These are phyloP conservation scores for Penicillium mononematosum DNA, from an alignment of 495 filamentous ascomycete genomes.

Conservation along the genomic window DNA sequence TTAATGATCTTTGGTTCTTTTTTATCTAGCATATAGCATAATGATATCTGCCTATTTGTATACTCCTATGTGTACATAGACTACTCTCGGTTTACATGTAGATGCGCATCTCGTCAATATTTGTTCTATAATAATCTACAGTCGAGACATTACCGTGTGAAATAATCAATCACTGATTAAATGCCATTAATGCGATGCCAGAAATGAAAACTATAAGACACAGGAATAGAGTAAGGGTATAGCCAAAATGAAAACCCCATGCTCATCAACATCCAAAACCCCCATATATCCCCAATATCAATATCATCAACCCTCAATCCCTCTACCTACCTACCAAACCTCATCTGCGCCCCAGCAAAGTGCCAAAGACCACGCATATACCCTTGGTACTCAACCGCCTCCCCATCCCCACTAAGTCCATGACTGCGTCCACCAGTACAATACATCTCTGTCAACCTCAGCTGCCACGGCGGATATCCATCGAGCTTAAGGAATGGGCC, in stretches of 20 bases:
- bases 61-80: neutral
- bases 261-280: neutral
- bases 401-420: slow-evolving; percentile 34
- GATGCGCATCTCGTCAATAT: too few relatives aligned
- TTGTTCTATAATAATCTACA: too few relatives aligned
- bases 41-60: slow-evolving; percentile 17
- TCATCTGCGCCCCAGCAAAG: slow-evolving; percentile 84
- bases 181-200: neutral
- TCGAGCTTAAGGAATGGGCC: slow-evolving; percentile 74
- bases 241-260: neutral
- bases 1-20: neutral
- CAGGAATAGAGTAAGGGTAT: slow-evolving; percentile 1
- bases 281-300: neutral
- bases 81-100: too few relatives aligned
- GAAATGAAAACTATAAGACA: neutral
- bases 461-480: slow-evolving; percentile 96
- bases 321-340: slow-evolving; percentile 66
- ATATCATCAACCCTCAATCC: neutral
- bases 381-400: slow-evolving; percentile 85
- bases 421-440: slow-evolving; percentile 49
- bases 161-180: neutral
- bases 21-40: slow-evolving; percentile 12
- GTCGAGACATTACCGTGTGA: too few relatives aligned
- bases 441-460: slow-evolving; percentile 92
- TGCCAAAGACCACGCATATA: slow-evolving; percentile 82